A percentile compares a stretch with the other conserved stretches of the same genome.
These are phyloP conservation scores for Pseudogymnoascus sp. DNA, from an alignment of 2,329 filamentous ascomycete species.

Conservation along the genomic window DNA sequence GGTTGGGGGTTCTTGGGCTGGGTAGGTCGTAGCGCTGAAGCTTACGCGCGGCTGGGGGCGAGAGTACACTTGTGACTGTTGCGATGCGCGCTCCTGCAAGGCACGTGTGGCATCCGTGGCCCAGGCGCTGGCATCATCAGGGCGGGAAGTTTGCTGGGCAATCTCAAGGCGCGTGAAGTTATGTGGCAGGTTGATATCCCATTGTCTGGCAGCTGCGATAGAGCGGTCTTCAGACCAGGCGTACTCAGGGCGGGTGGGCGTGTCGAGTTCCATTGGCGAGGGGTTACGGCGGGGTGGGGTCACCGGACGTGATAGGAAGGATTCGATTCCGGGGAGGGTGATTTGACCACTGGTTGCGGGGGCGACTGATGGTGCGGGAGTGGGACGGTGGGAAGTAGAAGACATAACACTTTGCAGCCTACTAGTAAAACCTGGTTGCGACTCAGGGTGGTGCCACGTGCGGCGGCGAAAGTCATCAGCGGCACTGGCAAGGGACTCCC, in stretches of 20 bases:
- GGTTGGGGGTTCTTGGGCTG: constrained; percentile 26
- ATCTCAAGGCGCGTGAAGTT: constrained; percentile 61
- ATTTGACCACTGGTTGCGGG: constrained; percentile 36
- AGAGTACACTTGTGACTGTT: constrained; percentile 21
- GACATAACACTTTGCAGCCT: constrained; percentile 68
- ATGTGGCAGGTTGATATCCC: constrained; percentile 58
- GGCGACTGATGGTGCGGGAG: constrained; percentile 38
- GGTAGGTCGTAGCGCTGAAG: constrained; percentile 42
- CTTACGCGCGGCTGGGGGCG: constrained; percentile 41
- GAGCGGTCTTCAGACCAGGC: neutral
- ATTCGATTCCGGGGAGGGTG: constrained; percentile 82
- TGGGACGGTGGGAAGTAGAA: constrained; percentile 43
- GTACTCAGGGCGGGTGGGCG: constrained; percentile 19
- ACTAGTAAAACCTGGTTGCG: constrained; percentile 55
- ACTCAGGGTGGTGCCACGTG: constrained; percentile 78
- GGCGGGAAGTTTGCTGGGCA: constrained; percentile 40
- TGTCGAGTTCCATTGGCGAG: constrained; percentile 73
- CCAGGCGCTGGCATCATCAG: constrained; percentile 47
- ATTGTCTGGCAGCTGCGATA: constrained; percentile 33
- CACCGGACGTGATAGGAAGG: constrained; percentile 60
- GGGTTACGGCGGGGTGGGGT: constrained; percentile 56
- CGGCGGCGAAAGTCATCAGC: constrained; percentile 71
- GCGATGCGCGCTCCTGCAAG: constrained; percentile 46
- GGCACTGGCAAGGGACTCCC: constrained; percentile 54
- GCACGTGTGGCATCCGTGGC: constrained; percentile 47